Evolutionary conservation across 1,139 yeast species (phyloP).

Genomic region (Magnusiomyces magnusii): DNA sequence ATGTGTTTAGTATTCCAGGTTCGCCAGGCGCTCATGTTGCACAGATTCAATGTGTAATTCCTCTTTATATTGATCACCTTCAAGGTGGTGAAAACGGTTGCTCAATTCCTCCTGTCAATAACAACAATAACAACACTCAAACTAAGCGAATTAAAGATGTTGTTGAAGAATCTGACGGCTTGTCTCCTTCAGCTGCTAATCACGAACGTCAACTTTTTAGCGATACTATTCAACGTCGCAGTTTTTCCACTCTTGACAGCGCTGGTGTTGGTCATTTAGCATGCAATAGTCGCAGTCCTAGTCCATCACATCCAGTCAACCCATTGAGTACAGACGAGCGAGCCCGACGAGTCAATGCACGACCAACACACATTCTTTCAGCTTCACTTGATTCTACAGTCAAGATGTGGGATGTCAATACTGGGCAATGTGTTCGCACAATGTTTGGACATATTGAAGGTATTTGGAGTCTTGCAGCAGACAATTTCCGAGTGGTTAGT

Average conservation of each 20-base stretch:
- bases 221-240: neutral
- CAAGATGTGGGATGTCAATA: constrained; percentile 81
- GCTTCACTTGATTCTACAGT: constrained; percentile 91
- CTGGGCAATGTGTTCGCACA: constrained; percentile 84
- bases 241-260: neutral
- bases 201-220: constrained; percentile 6
- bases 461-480: constrained; percentile 94
- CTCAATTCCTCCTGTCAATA: constrained; percentile 19
- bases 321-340: constrained; percentile 5
- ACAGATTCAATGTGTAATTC: constrained; percentile 85
- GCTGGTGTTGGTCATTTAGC: neutral
- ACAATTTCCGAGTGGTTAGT: constrained; percentile 84
- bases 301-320: neutral
- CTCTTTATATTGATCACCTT: constrained; percentile 51
- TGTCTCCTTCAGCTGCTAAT: neutral
- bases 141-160: no score
- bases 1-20: constrained; percentile 54
- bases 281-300: neutral
- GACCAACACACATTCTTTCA: constrained; percentile 77
- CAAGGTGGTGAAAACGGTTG: constrained; percentile 31
- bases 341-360: constrained; percentile 14
- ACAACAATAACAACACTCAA: constrained; percentile 18
- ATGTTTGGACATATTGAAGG: constrained; percentile 98
- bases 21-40: constrained; percentile 32
- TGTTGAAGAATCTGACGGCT: neutral